Percentiles rank a stretch among this genome's conserved stretches.
Conservation (phyloP, 208 protist genomes). For the Trypanosoma conorhini region DNA sequence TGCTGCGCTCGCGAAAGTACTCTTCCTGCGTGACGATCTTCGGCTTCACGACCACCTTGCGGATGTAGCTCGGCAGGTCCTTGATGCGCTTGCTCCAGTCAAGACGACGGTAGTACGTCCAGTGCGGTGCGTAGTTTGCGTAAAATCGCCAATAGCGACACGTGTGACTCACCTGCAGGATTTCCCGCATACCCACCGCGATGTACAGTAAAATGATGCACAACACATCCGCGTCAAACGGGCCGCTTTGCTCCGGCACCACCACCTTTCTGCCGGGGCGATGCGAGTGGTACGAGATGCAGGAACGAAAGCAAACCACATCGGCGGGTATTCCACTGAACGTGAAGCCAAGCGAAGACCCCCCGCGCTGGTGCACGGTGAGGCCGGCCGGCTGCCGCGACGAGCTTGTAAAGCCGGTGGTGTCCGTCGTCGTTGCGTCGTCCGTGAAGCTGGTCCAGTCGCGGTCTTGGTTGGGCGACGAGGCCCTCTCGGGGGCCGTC, state of each 20-base stretch:
- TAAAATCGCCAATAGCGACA: conserved; percentile 85
- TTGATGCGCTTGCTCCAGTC: conserved; percentile 50
- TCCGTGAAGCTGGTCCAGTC: conserved; percentile 29
- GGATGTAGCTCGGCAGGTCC: conserved; percentile 64
- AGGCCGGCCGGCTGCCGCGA: conserved; percentile 32
- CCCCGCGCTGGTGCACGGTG: conserved; percentile 37
- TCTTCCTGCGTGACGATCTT: conserved; percentile 84
- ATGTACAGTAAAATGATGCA: conserved; percentile 76
- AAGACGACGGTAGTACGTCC: conserved; percentile 70
- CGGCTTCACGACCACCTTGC: conserved; percentile 59
- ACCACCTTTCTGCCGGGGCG: conserved; percentile 16
- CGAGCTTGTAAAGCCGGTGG: conserved; percentile 34
- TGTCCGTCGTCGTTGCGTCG: conserved; percentile 45
- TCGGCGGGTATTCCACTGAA: conserved; percentile 64
- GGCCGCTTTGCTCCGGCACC: conserved; percentile 57
- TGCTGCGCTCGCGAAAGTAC: conserved; percentile 61
- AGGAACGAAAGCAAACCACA: conserved; percentile 76
- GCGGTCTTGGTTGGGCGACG: conserved; percentile 12
- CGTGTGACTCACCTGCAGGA: conserved; percentile 57
- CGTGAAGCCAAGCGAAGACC: conserved; percentile 53
- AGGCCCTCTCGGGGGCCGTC: background rate
- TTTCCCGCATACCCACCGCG: conserved; percentile 47
- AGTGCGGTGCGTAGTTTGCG: conserved; percentile 79
- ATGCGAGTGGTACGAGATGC: conserved; percentile 51
- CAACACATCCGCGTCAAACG: conserved; percentile 74